Evolutionary conservation across 2,329 filamentous ascomycete genomes (phyloP).

Genomic region (Scopulariopsis brevicaulis): DNA sequence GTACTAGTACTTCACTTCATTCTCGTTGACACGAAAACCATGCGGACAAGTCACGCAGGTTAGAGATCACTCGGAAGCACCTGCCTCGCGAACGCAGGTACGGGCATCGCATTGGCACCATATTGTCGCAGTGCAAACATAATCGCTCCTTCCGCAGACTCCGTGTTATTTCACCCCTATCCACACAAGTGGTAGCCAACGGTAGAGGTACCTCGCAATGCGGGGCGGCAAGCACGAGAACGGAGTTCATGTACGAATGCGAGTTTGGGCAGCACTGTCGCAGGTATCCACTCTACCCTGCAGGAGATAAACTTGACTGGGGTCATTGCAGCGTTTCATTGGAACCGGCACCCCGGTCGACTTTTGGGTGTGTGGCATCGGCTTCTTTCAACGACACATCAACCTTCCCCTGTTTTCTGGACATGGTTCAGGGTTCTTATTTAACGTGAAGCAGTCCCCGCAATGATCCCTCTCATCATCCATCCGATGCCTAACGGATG

Average conservation of each 20-base stretch:
- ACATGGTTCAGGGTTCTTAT: slow-evolving; percentile 6
- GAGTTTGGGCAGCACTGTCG: background rate
- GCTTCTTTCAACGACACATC: slow-evolving; percentile 5
- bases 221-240: background rate
- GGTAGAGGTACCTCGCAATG: background rate
- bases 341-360: slow-evolving; percentile 4
- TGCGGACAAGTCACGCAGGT: background rate
- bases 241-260: background rate
- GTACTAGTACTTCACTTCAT: background rate
- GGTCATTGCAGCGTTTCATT: slow-evolving; percentile 1
- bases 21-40: background rate
- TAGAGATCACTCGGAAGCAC: background rate
- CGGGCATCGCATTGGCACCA: background rate
- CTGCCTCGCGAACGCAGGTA: background rate
- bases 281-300: background rate
- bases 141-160: background rate
- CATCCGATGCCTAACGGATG: background rate
- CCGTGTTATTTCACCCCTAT: background rate
- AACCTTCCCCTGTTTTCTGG: background rate
- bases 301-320: background rate
- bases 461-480: slow-evolving; percentile 2
- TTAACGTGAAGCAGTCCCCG: slow-evolving; percentile 1
- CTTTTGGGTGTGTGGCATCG: background rate
- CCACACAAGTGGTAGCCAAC: background rate
- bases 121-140: background rate